These are phyloP conservation scores for Lycium ferocissimum DNA, from an alignment of 257 asterid species.

Conservation along the genomic window DNA sequence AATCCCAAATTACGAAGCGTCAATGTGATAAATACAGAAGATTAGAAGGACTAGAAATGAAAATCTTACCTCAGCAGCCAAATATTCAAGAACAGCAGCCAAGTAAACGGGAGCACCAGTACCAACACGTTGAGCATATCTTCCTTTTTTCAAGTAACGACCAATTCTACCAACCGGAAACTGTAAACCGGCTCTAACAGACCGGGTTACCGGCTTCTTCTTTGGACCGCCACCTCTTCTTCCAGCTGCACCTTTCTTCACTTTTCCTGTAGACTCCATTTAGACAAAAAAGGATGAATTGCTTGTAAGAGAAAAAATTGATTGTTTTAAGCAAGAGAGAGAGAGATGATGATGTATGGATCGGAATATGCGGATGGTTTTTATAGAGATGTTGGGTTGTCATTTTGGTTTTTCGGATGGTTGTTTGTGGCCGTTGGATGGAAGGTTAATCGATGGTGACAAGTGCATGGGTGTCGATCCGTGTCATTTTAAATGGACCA, in stretches of 20 bases:
- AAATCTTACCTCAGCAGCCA: conserved; percentile 49
- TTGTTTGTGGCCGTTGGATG: conserved; percentile 37
- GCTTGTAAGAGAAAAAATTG: neutral
- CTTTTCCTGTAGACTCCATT: conserved; percentile 42
- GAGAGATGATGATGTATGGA: neutral
- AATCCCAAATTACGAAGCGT: too few relatives aligned
- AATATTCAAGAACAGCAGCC: conserved; percentile 53
- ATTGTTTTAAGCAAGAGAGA: neutral
- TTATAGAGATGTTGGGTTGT: neutral
- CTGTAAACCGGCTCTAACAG: conserved; percentile 50
- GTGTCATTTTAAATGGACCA: conserved; percentile 41
- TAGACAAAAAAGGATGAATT: too few relatives aligned
- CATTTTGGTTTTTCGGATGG: neutral
- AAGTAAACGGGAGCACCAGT: conserved; percentile 54
- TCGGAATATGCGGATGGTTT: neutral
- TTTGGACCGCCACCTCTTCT: conserved; percentile 55
- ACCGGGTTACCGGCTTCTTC: conserved; percentile 53
- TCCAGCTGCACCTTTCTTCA: conserved; percentile 54
- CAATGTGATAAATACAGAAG: too few relatives aligned
- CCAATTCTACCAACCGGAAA: conserved; percentile 60
- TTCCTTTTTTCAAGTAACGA: conserved; percentile 50
- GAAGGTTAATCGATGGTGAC: conserved; percentile 24
- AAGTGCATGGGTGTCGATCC: conserved; percentile 22
- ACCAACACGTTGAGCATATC: conserved; percentile 49
- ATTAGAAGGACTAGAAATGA: too few relatives aligned